These are phyloP conservation scores for Aciculosporium take DNA, from an alignment of 2,329 filamentous ascomycete genomes.

Conservation along the genomic window DNA sequence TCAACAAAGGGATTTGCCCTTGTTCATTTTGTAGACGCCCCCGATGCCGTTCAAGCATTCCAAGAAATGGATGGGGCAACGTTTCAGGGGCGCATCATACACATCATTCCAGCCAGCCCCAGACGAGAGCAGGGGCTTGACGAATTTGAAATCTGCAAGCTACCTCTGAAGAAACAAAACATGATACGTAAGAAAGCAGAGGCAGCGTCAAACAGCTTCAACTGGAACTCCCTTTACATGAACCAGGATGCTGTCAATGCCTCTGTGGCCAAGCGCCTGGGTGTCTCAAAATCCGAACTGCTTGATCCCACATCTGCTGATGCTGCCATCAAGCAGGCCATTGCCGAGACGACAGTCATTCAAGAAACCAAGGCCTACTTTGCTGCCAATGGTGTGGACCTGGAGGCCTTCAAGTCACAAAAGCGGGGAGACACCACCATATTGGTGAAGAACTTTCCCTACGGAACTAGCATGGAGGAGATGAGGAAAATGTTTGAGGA, in stretches of 20 bases:
- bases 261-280: constrained; percentile 72
- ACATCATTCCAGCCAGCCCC: constrained; percentile 71
- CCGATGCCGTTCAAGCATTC: constrained; percentile 66
- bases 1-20: constrained; percentile 83
- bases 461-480: constrained; percentile 66
- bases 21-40: constrained; percentile 60
- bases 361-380: constrained; percentile 95
- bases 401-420: constrained; percentile 78
- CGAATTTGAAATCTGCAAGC: constrained; percentile 77
- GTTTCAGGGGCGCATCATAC: constrained; percentile 84
- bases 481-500: constrained; percentile 71
- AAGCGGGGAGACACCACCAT: constrained; percentile 78
- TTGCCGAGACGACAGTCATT: constrained; percentile 91
- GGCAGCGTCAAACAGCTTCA: constrained; percentile 66
- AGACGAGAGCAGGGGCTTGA: constrained; percentile 74
- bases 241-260: constrained; percentile 90
- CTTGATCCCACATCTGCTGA: constrained; percentile 92
- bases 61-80: constrained; percentile 66
- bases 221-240: constrained; percentile 99
- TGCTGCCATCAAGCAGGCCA: constrained; percentile 88
- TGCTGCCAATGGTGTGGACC: constrained; percentile 69
- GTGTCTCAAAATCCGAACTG: constrained; percentile 79
- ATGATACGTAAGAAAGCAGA: constrained; percentile 75
- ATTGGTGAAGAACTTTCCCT: constrained; percentile 88
- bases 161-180: constrained; percentile 89